These are phyloP conservation scores for Quercus engelmannii DNA, from an alignment of 306 rosid species.

Conservation along the genomic window DNA sequence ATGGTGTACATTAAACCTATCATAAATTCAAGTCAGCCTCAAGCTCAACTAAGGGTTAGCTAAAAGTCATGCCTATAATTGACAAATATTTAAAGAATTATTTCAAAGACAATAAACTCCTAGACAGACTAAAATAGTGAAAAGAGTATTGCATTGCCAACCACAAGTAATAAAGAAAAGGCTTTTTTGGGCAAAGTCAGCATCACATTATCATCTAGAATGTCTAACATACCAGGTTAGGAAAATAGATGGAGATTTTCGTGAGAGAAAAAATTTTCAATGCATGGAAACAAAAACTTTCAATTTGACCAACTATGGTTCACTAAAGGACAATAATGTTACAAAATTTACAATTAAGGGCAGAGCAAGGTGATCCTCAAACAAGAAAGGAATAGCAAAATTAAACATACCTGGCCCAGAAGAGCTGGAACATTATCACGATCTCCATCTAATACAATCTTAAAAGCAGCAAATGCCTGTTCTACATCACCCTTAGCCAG, in stretches of 20 bases:
- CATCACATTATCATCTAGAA: not conserved
- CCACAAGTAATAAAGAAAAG: not conserved
- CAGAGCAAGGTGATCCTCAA: not conserved
- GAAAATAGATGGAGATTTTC: not conserved
- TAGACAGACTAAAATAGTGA: not conserved
- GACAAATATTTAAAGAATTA: not conserved
- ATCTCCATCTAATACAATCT: slow-evolving; percentile 92
- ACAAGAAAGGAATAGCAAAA: not conserved
- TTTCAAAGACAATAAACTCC: not conserved
- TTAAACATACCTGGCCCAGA: slow-evolving; percentile 72
- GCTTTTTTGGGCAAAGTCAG: not conserved
- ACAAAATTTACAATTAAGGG: not conserved
- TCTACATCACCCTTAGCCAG: slow-evolving; percentile 95
- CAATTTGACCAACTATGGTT: not conserved
- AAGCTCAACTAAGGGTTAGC: not conserved
- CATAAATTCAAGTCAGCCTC: not conserved
- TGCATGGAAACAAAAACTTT: not conserved
- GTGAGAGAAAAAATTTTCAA: not conserved
- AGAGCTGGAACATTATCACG: slow-evolving; percentile 96
- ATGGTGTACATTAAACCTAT: not conserved
- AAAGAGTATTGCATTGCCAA: not conserved
- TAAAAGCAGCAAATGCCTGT: slow-evolving; percentile 93
- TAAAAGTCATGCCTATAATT: not conserved
- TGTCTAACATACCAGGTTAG: not conserved
- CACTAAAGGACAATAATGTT: not conserved